phyloP scores from a whole-genome alignment of 352 stramenopile genomes.

The Phytophthora aleatoria region DNA sequence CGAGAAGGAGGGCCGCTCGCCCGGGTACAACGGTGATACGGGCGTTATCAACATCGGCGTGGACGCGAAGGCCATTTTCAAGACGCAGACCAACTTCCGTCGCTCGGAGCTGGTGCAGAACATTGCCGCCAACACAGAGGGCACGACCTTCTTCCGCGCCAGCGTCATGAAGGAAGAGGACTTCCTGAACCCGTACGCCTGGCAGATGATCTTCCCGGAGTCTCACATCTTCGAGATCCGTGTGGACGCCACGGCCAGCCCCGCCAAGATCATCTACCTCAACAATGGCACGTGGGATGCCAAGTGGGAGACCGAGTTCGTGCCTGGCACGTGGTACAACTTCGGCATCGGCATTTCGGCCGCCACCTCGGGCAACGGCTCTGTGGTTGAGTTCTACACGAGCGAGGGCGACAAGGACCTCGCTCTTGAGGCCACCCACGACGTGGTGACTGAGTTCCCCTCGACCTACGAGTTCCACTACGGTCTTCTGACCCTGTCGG shows the following conservation, averaged over 20 bases:
- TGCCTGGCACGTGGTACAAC: conserved; percentile 66
- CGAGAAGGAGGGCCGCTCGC: conserved; percentile 42
- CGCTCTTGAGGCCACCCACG: conserved; percentile 40
- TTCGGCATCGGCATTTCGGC: conserved; percentile 54
- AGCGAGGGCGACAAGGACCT: conserved; percentile 47
- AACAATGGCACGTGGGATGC: conserved; percentile 48
- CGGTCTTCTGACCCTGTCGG: conserved; percentile 12
- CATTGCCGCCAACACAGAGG: conserved; percentile 34
- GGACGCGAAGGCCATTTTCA: conserved; percentile 55
- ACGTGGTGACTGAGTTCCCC: conserved; percentile 28
- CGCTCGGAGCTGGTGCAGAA: conserved; percentile 69
- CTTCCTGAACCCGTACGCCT: conserved; percentile 58
- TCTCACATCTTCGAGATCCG: conserved; percentile 62
- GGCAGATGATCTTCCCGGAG: conserved; percentile 68
- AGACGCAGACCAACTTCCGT: conserved; percentile 52
- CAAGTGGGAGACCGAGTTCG: conserved; percentile 57
- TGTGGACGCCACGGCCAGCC: conserved; percentile 45
- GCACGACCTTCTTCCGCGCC: conserved; percentile 61
- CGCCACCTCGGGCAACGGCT: conserved; percentile 22
- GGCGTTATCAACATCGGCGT: conserved; percentile 57
- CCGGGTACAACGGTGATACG: conserved; percentile 56
- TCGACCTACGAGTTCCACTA: conserved; percentile 31
- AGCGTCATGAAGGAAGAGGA: conserved; percentile 54
- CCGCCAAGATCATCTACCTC: conserved; percentile 57
- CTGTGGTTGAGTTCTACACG: conserved; percentile 54